Percentiles rank a stretch among this genome's conserved stretches.
These are phyloP conservation scores for Leccinum ochraceum DNA, from an alignment of 768 basidiomycete species.

Conservation along the genomic window DNA sequence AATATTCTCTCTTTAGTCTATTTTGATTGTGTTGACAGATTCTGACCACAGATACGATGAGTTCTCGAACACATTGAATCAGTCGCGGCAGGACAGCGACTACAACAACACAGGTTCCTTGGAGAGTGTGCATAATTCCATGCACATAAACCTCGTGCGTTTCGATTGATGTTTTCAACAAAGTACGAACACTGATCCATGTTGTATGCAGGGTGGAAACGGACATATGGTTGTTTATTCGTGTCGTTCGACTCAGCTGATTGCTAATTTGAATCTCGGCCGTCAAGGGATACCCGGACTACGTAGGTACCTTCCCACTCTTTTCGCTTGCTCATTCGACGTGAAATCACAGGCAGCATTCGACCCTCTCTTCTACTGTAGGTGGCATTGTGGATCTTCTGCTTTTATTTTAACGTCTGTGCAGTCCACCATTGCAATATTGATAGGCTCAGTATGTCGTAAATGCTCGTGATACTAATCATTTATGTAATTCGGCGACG, in stretches of 20 bases:
- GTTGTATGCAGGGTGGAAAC: slow-evolving; percentile 23
- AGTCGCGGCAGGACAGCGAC: slow-evolving; percentile 19
- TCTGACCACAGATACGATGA: slow-evolving; percentile 26
- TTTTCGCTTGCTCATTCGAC: neutral
- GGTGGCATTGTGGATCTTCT: neutral
- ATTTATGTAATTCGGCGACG: neutral
- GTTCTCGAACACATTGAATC: slow-evolving; percentile 28
- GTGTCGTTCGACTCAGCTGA: neutral
- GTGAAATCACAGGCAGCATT: slow-evolving; percentile 20
- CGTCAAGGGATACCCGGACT: slow-evolving; percentile 23
- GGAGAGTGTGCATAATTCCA: slow-evolving; percentile 22
- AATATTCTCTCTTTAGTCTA: neutral
- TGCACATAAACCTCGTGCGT: slow-evolving; percentile 24
- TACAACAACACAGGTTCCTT: slow-evolving; percentile 19
- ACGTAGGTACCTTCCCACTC: slow-evolving; percentile 14
- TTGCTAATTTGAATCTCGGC: neutral
- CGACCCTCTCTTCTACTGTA: slow-evolving; percentile 30
- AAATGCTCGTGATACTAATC: neutral
- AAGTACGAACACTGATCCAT: neutral
- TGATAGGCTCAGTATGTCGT: slow-evolving; percentile 21
- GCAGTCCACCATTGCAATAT: slow-evolving; percentile 29
- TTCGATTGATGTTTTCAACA: neutral
- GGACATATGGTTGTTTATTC: slow-evolving; percentile 28
- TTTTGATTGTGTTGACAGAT: neutral
- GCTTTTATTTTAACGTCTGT: neutral